These are phyloP conservation scores for Striga asiatica DNA, from an alignment of 257 asterid species.

Conservation along the genomic window DNA sequence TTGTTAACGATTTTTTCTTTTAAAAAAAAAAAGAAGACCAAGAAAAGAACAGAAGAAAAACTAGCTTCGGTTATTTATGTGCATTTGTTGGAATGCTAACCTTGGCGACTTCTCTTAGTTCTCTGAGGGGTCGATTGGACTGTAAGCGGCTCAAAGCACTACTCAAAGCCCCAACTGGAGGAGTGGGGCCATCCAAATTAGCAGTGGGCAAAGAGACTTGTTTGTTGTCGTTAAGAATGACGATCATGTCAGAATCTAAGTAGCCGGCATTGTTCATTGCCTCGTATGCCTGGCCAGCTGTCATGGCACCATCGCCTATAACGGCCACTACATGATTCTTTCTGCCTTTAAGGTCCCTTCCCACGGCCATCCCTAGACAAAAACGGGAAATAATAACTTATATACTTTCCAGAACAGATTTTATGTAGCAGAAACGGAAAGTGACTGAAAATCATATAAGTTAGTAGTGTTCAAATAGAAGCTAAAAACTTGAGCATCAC, in stretches of 20 bases:
- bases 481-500: no score
- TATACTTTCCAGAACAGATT: no score
- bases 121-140: conserved; percentile 84
- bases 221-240: conserved; percentile 85
- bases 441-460: no score
- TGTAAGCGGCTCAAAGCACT: conserved; percentile 83
- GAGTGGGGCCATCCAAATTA: conserved; percentile 67
- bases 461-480: no score
- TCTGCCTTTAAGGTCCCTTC: conserved; percentile 78
- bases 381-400: no score
- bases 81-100: conserved; percentile 25
- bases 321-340: conserved; percentile 69
- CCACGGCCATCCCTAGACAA: conserved; percentile 99
- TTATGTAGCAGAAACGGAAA: no score
- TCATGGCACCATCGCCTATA: conserved; percentile 96
- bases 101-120: conserved; percentile 93
- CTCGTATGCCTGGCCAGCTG: conserved; percentile 96
- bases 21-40: no score
- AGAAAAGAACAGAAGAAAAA: no score
- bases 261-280: conserved; percentile 97
- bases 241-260: conserved; percentile 94
- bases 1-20: no score
- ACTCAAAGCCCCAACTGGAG: conserved; percentile 91
- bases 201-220: conserved; percentile 97
- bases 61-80: no score